Base-by-base conservation (phyloP, 805 yeast species). In the Priceomyces melissophilus region DNA sequence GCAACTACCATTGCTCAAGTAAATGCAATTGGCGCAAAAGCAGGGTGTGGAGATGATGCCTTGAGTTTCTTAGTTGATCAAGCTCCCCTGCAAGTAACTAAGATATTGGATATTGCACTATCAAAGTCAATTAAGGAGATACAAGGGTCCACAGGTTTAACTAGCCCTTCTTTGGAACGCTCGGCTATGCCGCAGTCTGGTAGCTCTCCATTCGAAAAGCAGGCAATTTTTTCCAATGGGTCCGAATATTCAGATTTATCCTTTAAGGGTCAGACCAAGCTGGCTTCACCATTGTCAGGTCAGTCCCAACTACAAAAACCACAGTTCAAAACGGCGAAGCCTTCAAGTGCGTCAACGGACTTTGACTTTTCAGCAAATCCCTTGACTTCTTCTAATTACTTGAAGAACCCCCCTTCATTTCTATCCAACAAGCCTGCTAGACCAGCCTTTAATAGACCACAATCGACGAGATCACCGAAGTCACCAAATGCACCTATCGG, bases 1-100 rank as follows among this genome's bases (percentile, higher is more conserved):
- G 96, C 96, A 2, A 85, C 90, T 69, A 91, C 96, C 0, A 88
- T 90, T 47, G 91, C 95, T 9, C 93, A 86, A 58, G 91, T 86
- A 8, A 84, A 85, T 43, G 90, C 82, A 50, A 90, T 90, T 6
- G 96, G 96, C 0, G 87, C 89, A 52, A 82, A 81, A 51, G 87
- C 84, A 29, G 90, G 93, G 12, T 82, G 86, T 44, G 79, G 81
- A 1, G 87, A 88, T 14, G 84, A 85, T 52, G 90, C 93, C 3
- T 66, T 86, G 46, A 80, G 85, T 10, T 84, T 87, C 26, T 71
- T 84, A 54, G 87, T 85, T 53, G 91, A 86, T 42, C 82, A 81
- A 48, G 87, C 87, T 39, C 95, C 95, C 2, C 83, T 80, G 45
- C 90, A 85, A 58, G 77, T 86, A 38, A 85, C 88, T 39, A 80